phyloP scores from a whole-genome alignment of 148 eudicot species.

The Drosera capensis region DNA sequence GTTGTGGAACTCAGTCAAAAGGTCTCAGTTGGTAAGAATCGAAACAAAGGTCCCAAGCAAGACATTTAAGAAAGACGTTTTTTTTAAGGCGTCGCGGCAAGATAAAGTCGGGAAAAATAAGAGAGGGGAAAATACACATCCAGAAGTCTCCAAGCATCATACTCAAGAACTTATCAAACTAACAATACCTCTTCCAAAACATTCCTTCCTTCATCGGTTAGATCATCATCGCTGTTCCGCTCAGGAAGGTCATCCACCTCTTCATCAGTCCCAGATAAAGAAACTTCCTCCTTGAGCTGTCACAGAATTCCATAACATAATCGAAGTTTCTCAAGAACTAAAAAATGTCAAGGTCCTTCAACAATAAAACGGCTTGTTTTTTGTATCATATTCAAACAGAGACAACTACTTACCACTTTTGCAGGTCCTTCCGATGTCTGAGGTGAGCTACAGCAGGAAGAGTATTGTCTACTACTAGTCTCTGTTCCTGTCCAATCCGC shows the following conservation, averaged over 20 bases:
- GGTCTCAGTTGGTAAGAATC: too few species aligned
- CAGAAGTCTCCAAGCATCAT: background rate
- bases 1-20: too few species aligned
- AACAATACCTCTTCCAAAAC: slow-evolving; percentile 65
- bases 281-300: slow-evolving; percentile 72
- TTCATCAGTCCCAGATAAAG: slow-evolving; percentile 90
- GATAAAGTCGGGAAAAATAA: too few species aligned
- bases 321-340: background rate
- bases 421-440: slow-evolving; percentile 56
- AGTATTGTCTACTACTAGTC: slow-evolving; percentile 58
- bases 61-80: too few species aligned
- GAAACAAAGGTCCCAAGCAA: too few species aligned
- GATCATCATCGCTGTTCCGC: slow-evolving; percentile 56
- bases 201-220: slow-evolving; percentile 37
- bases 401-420: slow-evolving; percentile 49
- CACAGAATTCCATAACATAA: background rate
- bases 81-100: too few species aligned
- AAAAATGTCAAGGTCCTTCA: background rate
- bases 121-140: too few species aligned
- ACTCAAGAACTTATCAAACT: background rate
- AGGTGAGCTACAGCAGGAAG: slow-evolving; percentile 84
- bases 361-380: too few species aligned
- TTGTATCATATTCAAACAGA: background rate
- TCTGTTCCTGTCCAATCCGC: slow-evolving; percentile 53
- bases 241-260: slow-evolving; percentile 70